These are phyloP conservation scores for Coelastrella sp. DNA, from an alignment of 139 green algal genomes.

Conservation along the genomic window DNA sequence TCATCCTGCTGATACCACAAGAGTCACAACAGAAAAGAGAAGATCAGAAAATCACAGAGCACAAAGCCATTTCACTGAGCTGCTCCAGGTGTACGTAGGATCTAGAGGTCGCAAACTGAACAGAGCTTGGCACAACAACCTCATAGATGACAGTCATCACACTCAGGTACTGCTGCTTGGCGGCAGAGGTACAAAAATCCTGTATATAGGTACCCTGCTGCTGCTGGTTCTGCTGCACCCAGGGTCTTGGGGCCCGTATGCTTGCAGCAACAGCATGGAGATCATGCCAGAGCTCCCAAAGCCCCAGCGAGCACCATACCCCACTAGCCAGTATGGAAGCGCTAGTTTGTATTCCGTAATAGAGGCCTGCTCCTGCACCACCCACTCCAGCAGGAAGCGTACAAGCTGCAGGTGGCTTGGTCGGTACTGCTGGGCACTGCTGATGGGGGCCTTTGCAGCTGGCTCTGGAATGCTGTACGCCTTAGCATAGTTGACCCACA, in stretches of 20 bases:
- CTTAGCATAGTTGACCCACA: slow-evolving; percentile 24
- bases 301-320: slow-evolving; percentile 12
- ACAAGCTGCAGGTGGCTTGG: slow-evolving; percentile 10
- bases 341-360: not conserved
- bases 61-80: not conserved
- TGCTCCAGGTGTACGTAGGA: not conserved
- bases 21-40: not conserved
- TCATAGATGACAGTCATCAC: not conserved
- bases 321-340: slow-evolving; percentile 11
- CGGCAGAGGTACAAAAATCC: slow-evolving; percentile 18
- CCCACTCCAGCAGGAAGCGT: slow-evolving; percentile 33
- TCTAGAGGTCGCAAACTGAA: not conserved
- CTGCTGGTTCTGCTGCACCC: not conserved
- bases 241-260: not conserved
- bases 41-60: not conserved
- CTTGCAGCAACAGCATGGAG: slow-evolving; percentile 2
- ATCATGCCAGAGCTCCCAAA: not conserved
- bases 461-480: not conserved
- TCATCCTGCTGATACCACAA: not conserved
- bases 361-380: not conserved
- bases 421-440: not conserved
- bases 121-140: not conserved
- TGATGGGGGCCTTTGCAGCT: not conserved
- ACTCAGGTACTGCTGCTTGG: not conserved
- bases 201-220: not conserved